These are phyloP conservation scores for Theobroma cacao DNA, from an alignment of 345 rosid genomes.

Conservation along the genomic window DNA sequence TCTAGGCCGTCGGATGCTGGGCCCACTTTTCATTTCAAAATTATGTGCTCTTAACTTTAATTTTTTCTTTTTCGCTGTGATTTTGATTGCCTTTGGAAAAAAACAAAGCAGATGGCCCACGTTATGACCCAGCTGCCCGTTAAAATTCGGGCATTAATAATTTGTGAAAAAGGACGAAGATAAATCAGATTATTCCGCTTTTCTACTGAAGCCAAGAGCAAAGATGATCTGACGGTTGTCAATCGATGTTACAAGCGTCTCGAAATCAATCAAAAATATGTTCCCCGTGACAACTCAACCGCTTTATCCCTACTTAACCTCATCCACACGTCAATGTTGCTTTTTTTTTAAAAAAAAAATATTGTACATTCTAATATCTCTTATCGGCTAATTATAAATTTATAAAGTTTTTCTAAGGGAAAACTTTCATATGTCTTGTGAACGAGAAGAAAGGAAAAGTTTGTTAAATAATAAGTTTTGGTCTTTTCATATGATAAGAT, in stretches of 20 bases:
- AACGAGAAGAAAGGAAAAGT: no score
- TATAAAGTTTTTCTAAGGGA: no score
- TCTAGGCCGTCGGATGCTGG: constrained; percentile 25
- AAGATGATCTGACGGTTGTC: not conserved
- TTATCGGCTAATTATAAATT: no score
- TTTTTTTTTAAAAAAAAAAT: no score
- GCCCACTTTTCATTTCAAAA: constrained; percentile 16
- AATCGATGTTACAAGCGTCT: not conserved
- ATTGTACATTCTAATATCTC: no score
- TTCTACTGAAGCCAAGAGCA: not conserved
- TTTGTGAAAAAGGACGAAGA: not conserved
- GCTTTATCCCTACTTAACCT: not conserved
- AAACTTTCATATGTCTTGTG: no score
- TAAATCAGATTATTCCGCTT: not conserved
- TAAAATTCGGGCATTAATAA: not conserved
- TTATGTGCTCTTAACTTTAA: not conserved
- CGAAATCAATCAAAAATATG: not conserved
- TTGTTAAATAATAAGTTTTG: no score
- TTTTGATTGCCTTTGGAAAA: constrained; percentile 18
- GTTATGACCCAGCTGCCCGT: constrained; percentile 9
- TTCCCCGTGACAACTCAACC: not conserved
- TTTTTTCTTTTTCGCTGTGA: not conserved
- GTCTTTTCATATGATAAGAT: no score
- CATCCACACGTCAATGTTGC: no score
- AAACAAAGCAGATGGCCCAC: constrained; percentile 33